Evolutionary conservation across 1,284 basidiomycete genomes (phyloP), one percentile per base, ranked within the genome.

Genomic region (Moesziomyces aphidis): DNA sequence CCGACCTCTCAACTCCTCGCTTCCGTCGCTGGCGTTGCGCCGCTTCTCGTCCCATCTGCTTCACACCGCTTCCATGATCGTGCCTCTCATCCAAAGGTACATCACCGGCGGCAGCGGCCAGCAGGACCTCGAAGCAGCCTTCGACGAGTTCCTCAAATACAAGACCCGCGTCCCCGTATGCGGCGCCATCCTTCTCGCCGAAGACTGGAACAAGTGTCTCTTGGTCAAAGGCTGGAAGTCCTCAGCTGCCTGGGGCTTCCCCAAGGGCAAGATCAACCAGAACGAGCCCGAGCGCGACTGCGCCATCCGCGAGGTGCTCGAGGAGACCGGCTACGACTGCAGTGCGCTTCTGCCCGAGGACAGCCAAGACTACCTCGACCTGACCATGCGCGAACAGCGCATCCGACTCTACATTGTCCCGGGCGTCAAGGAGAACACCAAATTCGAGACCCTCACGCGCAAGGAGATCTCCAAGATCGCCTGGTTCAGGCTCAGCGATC

Each of bases 391-490:
- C 82, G 94, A 96, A 77, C 88, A 89, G 70, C 93, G 95, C 83
- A 92, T 99, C 60, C 93, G 94, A 42, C 87, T 99, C 70, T 99
- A 92, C 86, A 91, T 99, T 78, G 93, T 98, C 24, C 89, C 92
- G 22, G 92, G 91, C 47, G 90, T 99, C n/a, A 90, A 92, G 57
- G 95, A 97, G 85, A 90, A 92, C 79, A 97, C 91, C 71, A 88
- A 89, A 15, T 98, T 99, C 86, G 89, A 93, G 85, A 97, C 97
- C 5, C 91, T 92, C 85, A 99, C 97, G 3, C 89, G 96, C 68
- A 98, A 98, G 86, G 97, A 99, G 87, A 99, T 99, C 80, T 97
- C 95, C 81, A 95, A 97, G 88, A 99, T 99, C 78, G 92, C 95
- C 81, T 99, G 97, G 97, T 98, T 97, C 85, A 90, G 88, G 68